Conservation (phyloP, 805 yeast species). For the Wickerhamiella azyma region DNA sequence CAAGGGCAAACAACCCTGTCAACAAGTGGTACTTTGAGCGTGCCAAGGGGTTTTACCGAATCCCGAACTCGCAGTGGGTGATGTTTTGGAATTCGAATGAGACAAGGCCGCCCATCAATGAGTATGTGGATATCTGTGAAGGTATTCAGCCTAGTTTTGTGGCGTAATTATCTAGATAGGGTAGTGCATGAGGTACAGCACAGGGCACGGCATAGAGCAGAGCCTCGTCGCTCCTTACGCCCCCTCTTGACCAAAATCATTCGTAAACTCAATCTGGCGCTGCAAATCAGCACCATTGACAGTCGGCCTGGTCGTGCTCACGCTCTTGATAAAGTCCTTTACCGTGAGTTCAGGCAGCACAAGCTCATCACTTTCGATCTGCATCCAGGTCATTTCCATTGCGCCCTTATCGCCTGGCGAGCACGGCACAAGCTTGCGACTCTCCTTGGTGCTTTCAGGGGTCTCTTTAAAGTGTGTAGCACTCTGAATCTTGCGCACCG, state of each 20-base stretch:
- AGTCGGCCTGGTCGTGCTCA: conserved; percentile 85
- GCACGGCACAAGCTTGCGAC: conserved; percentile 63
- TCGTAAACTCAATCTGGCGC: conserved; percentile 77
- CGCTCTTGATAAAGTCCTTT: conserved; percentile 86
- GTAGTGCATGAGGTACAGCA: neutral
- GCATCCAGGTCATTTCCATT: conserved; percentile 84
- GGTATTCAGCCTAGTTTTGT: conserved; percentile 42
- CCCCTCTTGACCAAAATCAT: conserved; percentile 96
- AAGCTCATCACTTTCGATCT: conserved; percentile 75
- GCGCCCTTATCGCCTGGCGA: conserved; percentile 93
- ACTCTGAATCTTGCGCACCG: conserved; percentile 84
- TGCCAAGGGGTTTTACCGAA: conserved; percentile 51
- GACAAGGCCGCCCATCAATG: conserved; percentile 26
- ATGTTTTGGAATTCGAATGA: conserved; percentile 33
- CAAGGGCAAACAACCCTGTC: conserved; percentile 74
- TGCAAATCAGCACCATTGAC: conserved; percentile 74
- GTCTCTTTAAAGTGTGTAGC: conserved; percentile 83
- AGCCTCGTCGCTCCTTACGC: too few species aligned
- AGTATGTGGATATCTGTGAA: conserved; percentile 41
- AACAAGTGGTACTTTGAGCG: conserved; percentile 97
- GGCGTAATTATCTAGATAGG: neutral
- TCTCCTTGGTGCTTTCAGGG: conserved; percentile 23
- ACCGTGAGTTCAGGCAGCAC: conserved; percentile 80
- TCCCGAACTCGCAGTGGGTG: conserved; percentile 31
- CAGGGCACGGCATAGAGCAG: too few species aligned